Evolutionary conservation across 768 basidiomycete genomes (phyloP).

Genomic region (Suillus decipiens): DNA sequence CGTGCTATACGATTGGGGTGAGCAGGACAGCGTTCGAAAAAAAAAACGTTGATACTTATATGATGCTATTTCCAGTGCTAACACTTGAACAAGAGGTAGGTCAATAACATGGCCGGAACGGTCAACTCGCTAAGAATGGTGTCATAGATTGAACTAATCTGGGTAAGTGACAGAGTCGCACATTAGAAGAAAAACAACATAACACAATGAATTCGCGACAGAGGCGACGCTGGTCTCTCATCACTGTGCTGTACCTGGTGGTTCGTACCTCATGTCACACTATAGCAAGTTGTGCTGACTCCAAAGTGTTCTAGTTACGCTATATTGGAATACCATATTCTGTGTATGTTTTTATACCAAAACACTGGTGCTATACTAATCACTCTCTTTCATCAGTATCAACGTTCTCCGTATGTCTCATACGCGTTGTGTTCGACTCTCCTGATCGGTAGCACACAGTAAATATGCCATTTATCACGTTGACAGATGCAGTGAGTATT

Average conservation of each 20-base stretch:
- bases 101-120: neutral
- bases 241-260: neutral
- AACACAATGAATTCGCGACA: neutral
- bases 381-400: neutral
- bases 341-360: neutral
- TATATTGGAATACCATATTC: neutral
- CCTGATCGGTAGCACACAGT: too few relatives aligned
- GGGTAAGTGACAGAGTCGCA: neutral
- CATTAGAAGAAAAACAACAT: neutral
- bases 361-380: neutral
- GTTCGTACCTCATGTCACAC: neutral
- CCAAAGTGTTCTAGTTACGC: neutral
- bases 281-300: neutral
- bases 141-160: neutral
- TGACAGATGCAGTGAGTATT: too few relatives aligned
- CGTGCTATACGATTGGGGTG: neutral
- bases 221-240: neutral
- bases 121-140: neutral
- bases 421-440: too few relatives aligned
- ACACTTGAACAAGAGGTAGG: neutral
- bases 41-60: neutral
- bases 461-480: too few relatives aligned
- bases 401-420: neutral
- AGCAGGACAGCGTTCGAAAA: neutral
- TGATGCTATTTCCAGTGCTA: neutral